A percentile compares a stretch with the other conserved stretches of the same genome.
Evolutionary conservation across 225 moss, liverwort and hornwort species (phyloP).

Genomic region (Polytrichum commune): DNA sequence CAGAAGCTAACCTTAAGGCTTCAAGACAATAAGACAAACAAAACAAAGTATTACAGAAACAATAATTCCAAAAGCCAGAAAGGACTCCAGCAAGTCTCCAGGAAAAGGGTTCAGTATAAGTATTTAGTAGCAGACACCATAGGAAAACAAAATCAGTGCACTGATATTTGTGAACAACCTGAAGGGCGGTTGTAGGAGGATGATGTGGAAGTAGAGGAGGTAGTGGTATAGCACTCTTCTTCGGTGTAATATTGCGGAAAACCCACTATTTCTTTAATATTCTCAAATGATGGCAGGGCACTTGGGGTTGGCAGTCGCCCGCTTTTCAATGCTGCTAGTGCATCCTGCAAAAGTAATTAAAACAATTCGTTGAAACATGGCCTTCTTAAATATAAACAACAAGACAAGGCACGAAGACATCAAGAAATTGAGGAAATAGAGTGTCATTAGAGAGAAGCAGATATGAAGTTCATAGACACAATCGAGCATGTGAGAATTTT

Average conservation of each 20-base stretch:
- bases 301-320: conserved; percentile 82
- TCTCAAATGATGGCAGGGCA: conserved; percentile 65
- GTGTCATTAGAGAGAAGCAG: too few species aligned
- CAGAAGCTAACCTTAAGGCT: too few species aligned
- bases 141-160: background rate
- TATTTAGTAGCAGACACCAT: too few species aligned
- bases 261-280: conserved; percentile 75
- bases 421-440: too few species aligned
- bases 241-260: conserved; percentile 74
- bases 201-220: conserved; percentile 13
- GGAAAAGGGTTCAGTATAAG: too few species aligned
- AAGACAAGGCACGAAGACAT: too few species aligned
- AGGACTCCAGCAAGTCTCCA: background rate
- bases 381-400: too few species aligned
- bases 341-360: conserved; percentile 52
- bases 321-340: conserved; percentile 73
- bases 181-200: conserved; percentile 24
- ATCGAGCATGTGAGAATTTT: too few species aligned
- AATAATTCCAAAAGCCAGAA: background rate
- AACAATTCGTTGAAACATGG: too few species aligned
- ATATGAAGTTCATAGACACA: too few species aligned
- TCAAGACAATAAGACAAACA: too few species aligned
- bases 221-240: conserved; percentile 62
- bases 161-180: conserved; percentile 27
- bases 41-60: too few species aligned